Evolutionary conservation across 352 stramenopile species (phyloP).

Genomic region (Phytophthora brassicae): DNA sequence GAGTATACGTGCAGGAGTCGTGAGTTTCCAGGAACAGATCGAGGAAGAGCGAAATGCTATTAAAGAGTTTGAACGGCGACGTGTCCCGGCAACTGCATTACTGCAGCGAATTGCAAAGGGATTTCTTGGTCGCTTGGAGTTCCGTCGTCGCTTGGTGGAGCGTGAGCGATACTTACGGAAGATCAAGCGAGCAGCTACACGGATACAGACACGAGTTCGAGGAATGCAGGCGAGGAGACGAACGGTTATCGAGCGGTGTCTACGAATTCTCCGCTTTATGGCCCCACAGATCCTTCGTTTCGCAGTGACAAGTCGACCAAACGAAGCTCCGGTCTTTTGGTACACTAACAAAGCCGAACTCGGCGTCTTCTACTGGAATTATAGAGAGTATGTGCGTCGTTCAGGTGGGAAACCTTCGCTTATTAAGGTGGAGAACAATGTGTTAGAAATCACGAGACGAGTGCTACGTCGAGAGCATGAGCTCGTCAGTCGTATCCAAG

Average conservation of each 20-base stretch:
- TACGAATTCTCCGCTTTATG: constrained; percentile 59
- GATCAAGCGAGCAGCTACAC: constrained; percentile 51
- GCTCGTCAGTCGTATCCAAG: constrained; percentile 75
- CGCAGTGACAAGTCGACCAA: constrained; percentile 34
- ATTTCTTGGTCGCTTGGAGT: constrained; percentile 62
- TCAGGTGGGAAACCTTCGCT: constrained; percentile 57
- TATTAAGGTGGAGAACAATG: constrained; percentile 74
- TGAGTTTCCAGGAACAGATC: constrained; percentile 81
- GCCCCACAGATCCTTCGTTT: constrained; percentile 50
- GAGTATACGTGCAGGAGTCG: no score
- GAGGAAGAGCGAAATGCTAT: constrained; percentile 60
- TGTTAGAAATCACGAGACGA: constrained; percentile 67
- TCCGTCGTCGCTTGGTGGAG: constrained; percentile 44
- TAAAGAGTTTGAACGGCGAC: constrained; percentile 63
- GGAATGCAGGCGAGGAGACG: constrained; percentile 61
- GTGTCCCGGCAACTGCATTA: constrained; percentile 50
- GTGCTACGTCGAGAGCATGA: constrained; percentile 63
- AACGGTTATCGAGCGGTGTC: constrained; percentile 66
- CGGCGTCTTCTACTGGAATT: constrained; percentile 70
- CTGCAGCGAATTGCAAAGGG: constrained; percentile 65
- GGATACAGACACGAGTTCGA: constrained; percentile 61
- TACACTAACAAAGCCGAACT: constrained; percentile 68
- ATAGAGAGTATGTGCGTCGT: constrained; percentile 74
- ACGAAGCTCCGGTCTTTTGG: constrained; percentile 71
- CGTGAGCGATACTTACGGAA: constrained; percentile 50